Conservation (phyloP, 2,329 filamentous ascomycete species). For the Alternaria metachromatica region DNA sequence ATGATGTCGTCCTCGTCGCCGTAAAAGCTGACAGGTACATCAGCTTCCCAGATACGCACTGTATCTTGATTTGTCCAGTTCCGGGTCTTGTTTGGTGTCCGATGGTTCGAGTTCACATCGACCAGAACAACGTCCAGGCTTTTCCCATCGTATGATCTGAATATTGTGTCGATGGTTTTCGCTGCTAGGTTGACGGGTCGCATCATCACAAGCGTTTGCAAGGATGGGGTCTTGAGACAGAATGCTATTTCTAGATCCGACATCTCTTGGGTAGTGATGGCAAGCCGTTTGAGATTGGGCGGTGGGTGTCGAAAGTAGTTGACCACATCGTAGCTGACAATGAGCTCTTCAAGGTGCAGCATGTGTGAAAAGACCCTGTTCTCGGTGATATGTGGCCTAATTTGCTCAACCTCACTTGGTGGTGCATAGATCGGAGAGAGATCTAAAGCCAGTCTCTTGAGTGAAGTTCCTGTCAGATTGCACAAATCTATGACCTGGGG, state of each 20-base stretch:
- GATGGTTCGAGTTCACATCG: slow-evolving; percentile 33
- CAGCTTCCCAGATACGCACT: slow-evolving; percentile 35
- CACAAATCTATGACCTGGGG: slow-evolving; percentile 34
- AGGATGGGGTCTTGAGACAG: slow-evolving; percentile 21
- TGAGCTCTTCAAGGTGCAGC: slow-evolving; percentile 33
- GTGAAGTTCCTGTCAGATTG: slow-evolving; percentile 17
- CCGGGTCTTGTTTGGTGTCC: slow-evolving; percentile 24
- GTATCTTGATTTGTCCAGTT: slow-evolving; percentile 29
- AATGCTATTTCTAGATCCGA: slow-evolving; percentile 21
- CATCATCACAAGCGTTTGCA: slow-evolving; percentile 29
- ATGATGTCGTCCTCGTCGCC: slow-evolving; percentile 34
- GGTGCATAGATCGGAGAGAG: slow-evolving; percentile 24
- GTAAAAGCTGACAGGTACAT: slow-evolving; percentile 39
- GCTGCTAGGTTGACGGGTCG: slow-evolving; percentile 19
- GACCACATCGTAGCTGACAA: slow-evolving; percentile 28
- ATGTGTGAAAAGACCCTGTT: slow-evolving; percentile 34
- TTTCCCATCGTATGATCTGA: slow-evolving; percentile 25
- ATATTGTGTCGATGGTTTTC: slow-evolving; percentile 24
- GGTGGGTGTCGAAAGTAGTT: slow-evolving; percentile 33
- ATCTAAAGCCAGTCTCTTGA: slow-evolving; percentile 35
- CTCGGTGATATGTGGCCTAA: slow-evolving; percentile 14
- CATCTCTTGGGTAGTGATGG: slow-evolving; percentile 28
- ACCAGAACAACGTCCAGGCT: slow-evolving; percentile 35
- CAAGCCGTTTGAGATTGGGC: slow-evolving; percentile 35
- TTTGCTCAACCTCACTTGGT: slow-evolving; percentile 11